Base-by-base conservation (phyloP, 2,329 filamentous ascomycete species). In the Fusarium oxysporum region DNA sequence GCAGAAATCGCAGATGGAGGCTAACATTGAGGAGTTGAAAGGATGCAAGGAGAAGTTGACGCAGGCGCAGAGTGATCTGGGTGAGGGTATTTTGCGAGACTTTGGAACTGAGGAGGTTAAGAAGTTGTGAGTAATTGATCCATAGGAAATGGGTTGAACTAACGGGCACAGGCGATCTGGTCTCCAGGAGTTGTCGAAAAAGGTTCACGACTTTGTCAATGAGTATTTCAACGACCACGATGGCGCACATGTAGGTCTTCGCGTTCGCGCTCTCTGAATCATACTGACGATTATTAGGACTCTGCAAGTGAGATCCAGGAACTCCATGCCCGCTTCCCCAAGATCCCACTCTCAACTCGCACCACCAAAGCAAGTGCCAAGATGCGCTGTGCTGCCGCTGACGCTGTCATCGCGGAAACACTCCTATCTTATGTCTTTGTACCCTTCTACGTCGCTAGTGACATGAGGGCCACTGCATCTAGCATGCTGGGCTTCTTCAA, bases 351-450 rank as follows among this genome's bases (percentile, higher is more conserved):
- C 19, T 74, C 78, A 12, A 72, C 57, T 0, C 65, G 71, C 25
- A 76, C 68, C 13, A 76, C 67, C 53, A 69, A 60, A 32, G 59
- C 73, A 0, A 75, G 79, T 0, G 70, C 72, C 1, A 76, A 76
- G 12, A 76, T 80, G 61, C 76, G 79, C 30, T 79, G 79, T 32
- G 78, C 79, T 3, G 71, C 74, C 9, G 79, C 78, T n/a, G 77
- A 80, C 11, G 72, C 72, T 6, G 68, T 80, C 23, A 62, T 80
- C 2, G 70, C 74, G 37, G 72, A 76, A 23, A 65, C 68, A 3
- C 69, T 80, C 12, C 68, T 72, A 12, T 50, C 64, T 0, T 76
- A 78, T 45, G 73, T 80, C n/a, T 80, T 80, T 51, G 70, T 75
- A 11, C 77, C 78, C 5, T 78, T 80, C n/a, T 79, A 80, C 51